Evolutionary conservation across 2,329 filamentous ascomycete species (phyloP), one percentile per base, ranked within the genome.

Genomic region (Ophiosphaerella narmari): DNA sequence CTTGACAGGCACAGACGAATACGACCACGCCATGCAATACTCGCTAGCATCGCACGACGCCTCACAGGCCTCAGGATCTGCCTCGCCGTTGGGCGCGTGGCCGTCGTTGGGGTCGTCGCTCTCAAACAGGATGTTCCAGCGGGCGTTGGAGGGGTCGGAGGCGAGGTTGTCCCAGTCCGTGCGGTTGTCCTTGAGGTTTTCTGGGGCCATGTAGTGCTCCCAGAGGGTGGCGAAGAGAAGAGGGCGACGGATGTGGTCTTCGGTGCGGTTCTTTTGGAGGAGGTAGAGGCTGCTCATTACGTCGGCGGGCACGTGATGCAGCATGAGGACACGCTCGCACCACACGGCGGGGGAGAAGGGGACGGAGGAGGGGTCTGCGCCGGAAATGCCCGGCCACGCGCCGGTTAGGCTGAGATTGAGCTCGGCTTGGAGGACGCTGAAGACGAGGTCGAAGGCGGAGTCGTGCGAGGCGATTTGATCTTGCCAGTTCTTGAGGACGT

Each of bases 401-500:
- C 72, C 78, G 6, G 72, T 69, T 26, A 81, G 64, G 6, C 68
- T 65, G 5, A 82, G 70, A 21, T 77, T 78, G 4, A 76, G 72
- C 50, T 81, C 78, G 2, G 63, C 57, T 38, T 60, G 55, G 11
- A 82, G 58, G 3, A 77, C 75, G 50, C 77, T 78, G 14, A 76
- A 76, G 3, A 83, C 67, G 6, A 82, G 75, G 40, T 79, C 79
- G 46, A 81, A 79, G 1, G 78, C 79, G 0, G 79, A 79, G 71
- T 76, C 78, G 54, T 81, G 76, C 29, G 61, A 54, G n/a, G 67
- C 68, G 0, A 80, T 81, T 48, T 74, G 76, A 1, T 72, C 63
- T 51, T 81, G 74, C 60, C 79, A 75, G 26, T 74, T 73, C 14
- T 72, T 60, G 1, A 76, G 64, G 42, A 78, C 71, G 1, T 68